These are phyloP conservation scores for Salix purpurea DNA, from an alignment of 345 rosid genomes.

Conservation along the genomic window DNA sequence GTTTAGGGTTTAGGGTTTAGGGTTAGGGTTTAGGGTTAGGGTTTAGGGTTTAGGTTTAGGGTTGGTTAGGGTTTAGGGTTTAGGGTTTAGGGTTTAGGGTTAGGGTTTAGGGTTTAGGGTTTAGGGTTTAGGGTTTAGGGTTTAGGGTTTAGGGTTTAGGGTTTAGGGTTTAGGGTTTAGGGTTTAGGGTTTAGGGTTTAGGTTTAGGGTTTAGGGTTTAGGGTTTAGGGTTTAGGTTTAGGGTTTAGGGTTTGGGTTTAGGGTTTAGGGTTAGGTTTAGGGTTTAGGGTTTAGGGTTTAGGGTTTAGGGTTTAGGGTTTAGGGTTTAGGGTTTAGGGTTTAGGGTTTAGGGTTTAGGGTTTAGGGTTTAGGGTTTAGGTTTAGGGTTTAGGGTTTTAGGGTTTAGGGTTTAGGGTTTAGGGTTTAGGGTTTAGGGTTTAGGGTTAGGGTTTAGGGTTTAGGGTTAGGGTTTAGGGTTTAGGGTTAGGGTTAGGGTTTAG, in stretches of 20 bases:
- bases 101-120: too few relatives aligned
- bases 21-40: too few relatives aligned
- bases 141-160: constrained; percentile 13
- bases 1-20: too few relatives aligned
- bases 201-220: neutral
- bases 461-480: neutral
- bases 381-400: constrained; percentile 4
- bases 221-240: constrained; percentile 17
- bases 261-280: constrained; percentile 15
- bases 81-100: too few relatives aligned
- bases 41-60: too few relatives aligned
- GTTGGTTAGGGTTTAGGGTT: too few relatives aligned
- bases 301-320: neutral
- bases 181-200: constrained; percentile 13
- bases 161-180: constrained; percentile 15
- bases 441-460: constrained; percentile 5
- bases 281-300: neutral
- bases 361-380: constrained; percentile 16
- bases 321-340: constrained; percentile 8
- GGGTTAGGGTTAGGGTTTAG: constrained; percentile 5
- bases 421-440: constrained; percentile 11
- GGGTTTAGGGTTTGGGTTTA: constrained; percentile 10
- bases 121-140: too few relatives aligned
- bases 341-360: constrained; percentile 15
- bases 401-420: constrained; percentile 17